Evolutionary conservation across 345 rosid genomes (phyloP), one percentile per base, ranked within the genome.

Genomic region (Eucalyptus curtisii): DNA sequence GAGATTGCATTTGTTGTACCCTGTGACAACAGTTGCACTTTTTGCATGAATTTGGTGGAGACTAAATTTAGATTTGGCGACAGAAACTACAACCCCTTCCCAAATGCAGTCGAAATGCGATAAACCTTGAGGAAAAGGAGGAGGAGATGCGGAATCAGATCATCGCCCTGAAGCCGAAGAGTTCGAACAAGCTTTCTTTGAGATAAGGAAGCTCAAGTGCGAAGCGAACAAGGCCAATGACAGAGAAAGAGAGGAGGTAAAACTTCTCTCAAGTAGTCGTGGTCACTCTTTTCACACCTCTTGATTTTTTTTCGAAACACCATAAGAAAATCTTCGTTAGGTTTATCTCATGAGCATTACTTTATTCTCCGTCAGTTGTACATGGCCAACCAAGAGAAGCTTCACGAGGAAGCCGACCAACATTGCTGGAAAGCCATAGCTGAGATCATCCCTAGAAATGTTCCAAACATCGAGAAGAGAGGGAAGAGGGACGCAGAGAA

Each of bases 371-470:
- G 90, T 89, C 94, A 97, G 99, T 89, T 97, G 25, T 91, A 94
- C 91, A 90, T 95, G 94, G 95, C 93, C 86, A 96, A 95, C 93
- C 99, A 95, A 92, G 99, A 97, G 93, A 96, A 95, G 93, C 97
- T 98, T 92, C 98, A 95, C 91, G 95, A 95, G 91, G 99, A 97
- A 90, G 99, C 95, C n/a, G 95, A 96, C 91, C 82, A 91, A 88
- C 98, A 97, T 90, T 98, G 93, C 93, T 97, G 98, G 98, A 98
- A 96, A 92, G 98, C 99, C 59, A 97, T 98, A 45, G 96, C 98
- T 1, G 99, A 98, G 92, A 89, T 97, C 44, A 95, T 97, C 91
- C 99, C 99, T 19, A 93, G 96, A 14, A 99, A 98, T 91, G 97
- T 96, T 82, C 93, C 99, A 10, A 96, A 95, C 86, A 95, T 98